Evolutionary conservation across 805 yeast species (phyloP), one percentile per base, ranked within the genome.

Genomic region (Danielozyma ontarioensis): DNA sequence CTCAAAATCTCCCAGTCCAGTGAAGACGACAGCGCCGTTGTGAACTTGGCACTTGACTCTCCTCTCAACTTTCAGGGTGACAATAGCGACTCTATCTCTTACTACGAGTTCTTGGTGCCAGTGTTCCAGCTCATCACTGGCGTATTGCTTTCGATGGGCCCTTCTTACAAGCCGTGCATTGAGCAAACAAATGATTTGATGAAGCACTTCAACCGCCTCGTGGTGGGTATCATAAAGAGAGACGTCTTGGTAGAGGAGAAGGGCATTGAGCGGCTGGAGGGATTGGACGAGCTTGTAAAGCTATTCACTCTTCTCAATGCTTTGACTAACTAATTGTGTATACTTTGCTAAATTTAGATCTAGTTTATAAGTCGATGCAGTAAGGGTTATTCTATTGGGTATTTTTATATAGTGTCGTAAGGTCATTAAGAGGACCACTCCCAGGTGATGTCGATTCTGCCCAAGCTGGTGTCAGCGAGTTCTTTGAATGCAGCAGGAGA

Each of bases 61-160:
- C 77, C 83, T 3, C 42, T 74, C 5, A 49, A 40, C 17, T 22
- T 38, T n/a, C 14, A 30, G 16, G 21, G n/a, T 16, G 43, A 41
- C n/a, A 40, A 35, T 16, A 28, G 33, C 16, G 41, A 41, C 24
- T 33, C 32, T 2, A 53, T 82, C 3, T 78, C 88, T 0, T 64
- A 76, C 32, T 79, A 76, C 50, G 94, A 84, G 38, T 59, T 84
- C 13, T 64, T 84, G 26, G 70, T 80, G 22, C 93, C 95, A 0
- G 64, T 81, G 2, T 82, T 86, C 53, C 95, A 84, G 47, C 59
- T 87, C 29, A 64, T 86, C 3, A 57, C 78, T 7, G 78, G 94
- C 1, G 62, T 83, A 5, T 59, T 83, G 3, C 61, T 88, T 7
- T 76, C 94, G 2, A 73, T 84, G 66, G 95, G 96, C 0, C 80